Base-by-base conservation (phyloP, 805 yeast species). In the Yamadazyma sp. region DNA sequence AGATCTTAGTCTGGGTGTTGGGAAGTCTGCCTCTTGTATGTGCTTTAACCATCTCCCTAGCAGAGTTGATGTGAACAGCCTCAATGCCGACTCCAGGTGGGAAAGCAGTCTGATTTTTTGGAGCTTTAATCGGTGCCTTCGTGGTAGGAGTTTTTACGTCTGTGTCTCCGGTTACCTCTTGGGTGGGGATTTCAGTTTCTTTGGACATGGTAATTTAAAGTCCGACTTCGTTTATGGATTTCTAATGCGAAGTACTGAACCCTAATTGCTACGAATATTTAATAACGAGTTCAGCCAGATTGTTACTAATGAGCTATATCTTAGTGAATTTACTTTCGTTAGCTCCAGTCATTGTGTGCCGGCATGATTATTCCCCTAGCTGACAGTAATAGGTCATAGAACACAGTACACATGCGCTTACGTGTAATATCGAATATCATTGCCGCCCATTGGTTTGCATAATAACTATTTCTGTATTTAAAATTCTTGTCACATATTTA, bases 1-100 rank as follows among this genome's bases (percentile, higher is more conserved):
- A n/a, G n/a, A n/a, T n/a, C n/a, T n/a, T 10, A 13, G 13, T 19
- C 14, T 12, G 26, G 11, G 20, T 19, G 13, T 23, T 22, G 24
- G 55, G 51, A 5, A 23, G 33, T 40, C 82, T 54, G 7, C 72
- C 71, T 36, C 69, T 62, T 0, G 78, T 69, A 25, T 78, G 77
- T 31, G 72, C 38, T 22, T 52, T 51, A 31, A 73, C 79, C 80
- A 83, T 72, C 47, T 81, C 80, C 39, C 89, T 65, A 2, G 91
- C 91, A 18, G 74, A 58, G 44, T 70, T 70, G 4, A 82, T 66
- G 44, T 80, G 80, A 3, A 78, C 63, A 0, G 82, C 77, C 24
- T 70, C 65, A 21, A 82, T 75, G 3, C 82, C 77, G 19, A 40
- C 32, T 2, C 28, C 30, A 5, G 35, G 6, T 6, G 31, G 15